These are phyloP conservation scores for Torulaspora pretoriensis DNA, from an alignment of 1,139 yeast species.

Conservation along the genomic window DNA sequence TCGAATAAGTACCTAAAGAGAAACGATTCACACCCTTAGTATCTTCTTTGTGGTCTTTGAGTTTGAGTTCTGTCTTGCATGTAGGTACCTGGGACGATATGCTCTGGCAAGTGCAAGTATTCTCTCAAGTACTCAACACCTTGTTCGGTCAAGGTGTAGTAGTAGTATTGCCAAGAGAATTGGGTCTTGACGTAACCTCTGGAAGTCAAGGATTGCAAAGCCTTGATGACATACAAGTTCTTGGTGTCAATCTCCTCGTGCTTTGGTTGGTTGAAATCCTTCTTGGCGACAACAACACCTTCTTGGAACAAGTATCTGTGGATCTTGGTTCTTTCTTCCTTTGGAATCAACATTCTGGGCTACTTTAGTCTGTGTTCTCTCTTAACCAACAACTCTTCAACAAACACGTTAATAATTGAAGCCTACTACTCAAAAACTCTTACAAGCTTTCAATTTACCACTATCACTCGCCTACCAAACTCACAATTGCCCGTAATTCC, in stretches of 20 bases:
- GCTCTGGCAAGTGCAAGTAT: conserved; percentile 98
- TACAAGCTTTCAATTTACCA: neutral
- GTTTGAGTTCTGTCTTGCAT: conserved; percentile 90
- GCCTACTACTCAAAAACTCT: neutral
- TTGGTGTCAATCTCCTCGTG: conserved; percentile 98
- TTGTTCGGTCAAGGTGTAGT: conserved; percentile 99
- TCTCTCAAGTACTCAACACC: conserved; percentile 98
- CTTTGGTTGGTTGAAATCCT: conserved; percentile 96
- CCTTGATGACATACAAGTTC: conserved; percentile 98
- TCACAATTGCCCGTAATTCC: neutral
- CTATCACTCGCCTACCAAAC: neutral
- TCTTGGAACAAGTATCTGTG: conserved; percentile 99
- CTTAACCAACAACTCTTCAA: neutral
- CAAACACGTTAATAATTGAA: neutral
- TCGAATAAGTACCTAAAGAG: conserved; percentile 8
- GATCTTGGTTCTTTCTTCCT: conserved; percentile 99
- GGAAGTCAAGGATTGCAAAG: conserved; percentile 98
- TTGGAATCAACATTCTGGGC: conserved; percentile 93
- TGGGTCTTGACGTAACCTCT: conserved; percentile 99
- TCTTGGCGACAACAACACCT: conserved; percentile 99
- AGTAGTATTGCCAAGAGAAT: conserved; percentile 99
- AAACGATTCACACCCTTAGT: conserved; percentile 23
- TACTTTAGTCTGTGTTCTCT: conserved; percentile 21
- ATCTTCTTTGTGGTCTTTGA: conserved; percentile 57
- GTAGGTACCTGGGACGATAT: conserved; percentile 98